Conservation (phyloP, 257 asterid genomes). For the Fraxinus quadrangulata region DNA sequence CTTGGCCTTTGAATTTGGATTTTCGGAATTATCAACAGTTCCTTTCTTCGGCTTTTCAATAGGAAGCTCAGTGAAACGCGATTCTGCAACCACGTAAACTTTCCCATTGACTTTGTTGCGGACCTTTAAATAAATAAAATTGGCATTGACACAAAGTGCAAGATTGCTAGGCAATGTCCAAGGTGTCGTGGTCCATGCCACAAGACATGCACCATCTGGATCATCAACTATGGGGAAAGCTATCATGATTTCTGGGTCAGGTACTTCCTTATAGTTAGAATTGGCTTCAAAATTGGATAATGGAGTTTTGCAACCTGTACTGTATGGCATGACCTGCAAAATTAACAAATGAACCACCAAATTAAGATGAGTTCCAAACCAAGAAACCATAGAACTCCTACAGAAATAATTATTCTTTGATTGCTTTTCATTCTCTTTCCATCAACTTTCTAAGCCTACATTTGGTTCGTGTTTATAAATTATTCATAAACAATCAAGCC, state of each 20-base stretch:
- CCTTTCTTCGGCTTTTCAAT: conserved; percentile 77
- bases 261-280: conserved; percentile 84
- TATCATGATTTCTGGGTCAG: conserved; percentile 93
- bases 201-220: conserved; percentile 72
- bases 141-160: conserved; percentile 90
- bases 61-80: conserved; percentile 88
- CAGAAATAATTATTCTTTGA: not conserved
- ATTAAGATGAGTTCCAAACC: conserved; percentile 19
- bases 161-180: conserved; percentile 98
- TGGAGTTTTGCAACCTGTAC: conserved; percentile 96
- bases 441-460: not conserved
- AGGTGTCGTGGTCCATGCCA: conserved; percentile 99
- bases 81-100: conserved; percentile 81
- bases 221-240: conserved; percentile 81
- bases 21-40: conserved; percentile 31
- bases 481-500: too few relatives aligned
- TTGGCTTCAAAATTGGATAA: conserved; percentile 92
- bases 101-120: conserved; percentile 79
- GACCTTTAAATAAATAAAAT: conserved; percentile 71
- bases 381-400: not conserved
- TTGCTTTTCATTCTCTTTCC: not conserved
- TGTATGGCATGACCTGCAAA: conserved; percentile 93
- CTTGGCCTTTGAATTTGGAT: conserved; percentile 58
- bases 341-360: conserved; percentile 10
- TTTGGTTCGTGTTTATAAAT: too few relatives aligned